These are phyloP conservation scores for Oryza meyeriana DNA, from an alignment of 176 grass and related monocot genomes.

Conservation along the genomic window DNA sequence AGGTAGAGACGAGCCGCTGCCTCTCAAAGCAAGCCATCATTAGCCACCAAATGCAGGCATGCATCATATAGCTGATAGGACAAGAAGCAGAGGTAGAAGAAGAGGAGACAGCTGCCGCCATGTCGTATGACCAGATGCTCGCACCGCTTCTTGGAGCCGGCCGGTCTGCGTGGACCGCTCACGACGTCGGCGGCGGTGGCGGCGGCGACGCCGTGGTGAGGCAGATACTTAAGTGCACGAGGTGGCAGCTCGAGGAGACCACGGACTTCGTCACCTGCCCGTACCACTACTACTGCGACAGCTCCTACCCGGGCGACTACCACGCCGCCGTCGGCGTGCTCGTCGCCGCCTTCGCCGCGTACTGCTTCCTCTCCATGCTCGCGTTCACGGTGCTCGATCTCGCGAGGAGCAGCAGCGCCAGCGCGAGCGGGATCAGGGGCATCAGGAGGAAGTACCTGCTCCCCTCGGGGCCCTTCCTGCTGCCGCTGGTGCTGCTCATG, in stretches of 20 bases:
- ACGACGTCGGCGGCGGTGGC: constrained; percentile 21
- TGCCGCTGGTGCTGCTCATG: constrained; percentile 71
- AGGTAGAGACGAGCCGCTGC: constrained; percentile 24
- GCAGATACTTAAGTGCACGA: constrained; percentile 86
- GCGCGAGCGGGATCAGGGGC: not conserved
- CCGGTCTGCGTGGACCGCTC: constrained; percentile 33
- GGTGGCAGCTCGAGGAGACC: constrained; percentile 98
- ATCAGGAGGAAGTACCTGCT: constrained; percentile 79
- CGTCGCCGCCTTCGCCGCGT: constrained; percentile 59
- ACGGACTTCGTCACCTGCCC: constrained; percentile 87
- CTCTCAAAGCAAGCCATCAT: constrained; percentile 44
- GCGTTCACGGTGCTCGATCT: constrained; percentile 72
- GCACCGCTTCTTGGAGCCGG: constrained; percentile 35
- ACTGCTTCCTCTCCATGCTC: constrained; percentile 66
- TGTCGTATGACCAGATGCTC: constrained; percentile 57
- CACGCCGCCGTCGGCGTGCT: constrained; percentile 47
- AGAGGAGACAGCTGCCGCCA: not conserved
- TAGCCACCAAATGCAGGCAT: constrained; percentile 51
- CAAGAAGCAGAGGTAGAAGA: constrained; percentile 22
- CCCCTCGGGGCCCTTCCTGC: constrained; percentile 78
- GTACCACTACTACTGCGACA: constrained; percentile 99
- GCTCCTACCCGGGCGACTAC: constrained; percentile 77
- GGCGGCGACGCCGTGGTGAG: constrained; percentile 50
- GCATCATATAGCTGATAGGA: constrained; percentile 55
- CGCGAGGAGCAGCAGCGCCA: not conserved